Conservation (phyloP, 352 stramenopile genomes). For the Phytophthora pluvialis region DNA sequence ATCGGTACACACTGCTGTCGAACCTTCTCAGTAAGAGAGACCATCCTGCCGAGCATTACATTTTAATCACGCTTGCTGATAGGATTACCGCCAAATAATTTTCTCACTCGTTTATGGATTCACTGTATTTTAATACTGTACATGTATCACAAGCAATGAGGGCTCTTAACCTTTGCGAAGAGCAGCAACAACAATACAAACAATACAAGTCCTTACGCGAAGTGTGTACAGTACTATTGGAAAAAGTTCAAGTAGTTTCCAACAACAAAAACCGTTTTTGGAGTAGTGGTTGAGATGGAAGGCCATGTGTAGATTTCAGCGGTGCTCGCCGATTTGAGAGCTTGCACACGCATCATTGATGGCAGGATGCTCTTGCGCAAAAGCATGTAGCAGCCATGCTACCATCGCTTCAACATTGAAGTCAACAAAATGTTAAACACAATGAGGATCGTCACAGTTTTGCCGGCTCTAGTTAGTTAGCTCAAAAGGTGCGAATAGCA, state of each 20-base stretch:
- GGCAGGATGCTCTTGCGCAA: slow-evolving; percentile 7
- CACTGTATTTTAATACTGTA: too few species aligned
- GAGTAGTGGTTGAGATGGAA: neutral
- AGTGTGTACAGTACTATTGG: too few species aligned
- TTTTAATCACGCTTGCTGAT: too few species aligned
- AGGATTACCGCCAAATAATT: too few species aligned
- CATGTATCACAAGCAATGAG: too few species aligned
- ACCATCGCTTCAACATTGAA: slow-evolving; percentile 17
- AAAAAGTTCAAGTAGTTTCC: neutral
- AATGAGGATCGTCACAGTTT: neutral
- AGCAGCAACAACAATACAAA: too few species aligned
- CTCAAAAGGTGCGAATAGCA: too few species aligned
- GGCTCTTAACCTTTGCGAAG: too few species aligned
- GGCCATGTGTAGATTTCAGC: neutral
- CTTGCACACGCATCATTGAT: slow-evolving; percentile 24
- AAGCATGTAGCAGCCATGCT: slow-evolving; percentile 3
- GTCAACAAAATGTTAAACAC: slow-evolving; percentile 11
- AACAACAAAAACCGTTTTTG: neutral
- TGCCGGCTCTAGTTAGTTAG: too few species aligned
- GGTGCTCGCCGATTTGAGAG: neutral
- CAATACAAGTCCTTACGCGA: too few species aligned
- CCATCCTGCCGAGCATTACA: neutral
- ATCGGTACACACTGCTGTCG: neutral
- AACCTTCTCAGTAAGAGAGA: neutral
- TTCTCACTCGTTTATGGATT: too few species aligned